Evolutionary conservation across 805 yeast genomes (phyloP).

Genomic region (Scheffersomyces lignosus): DNA sequence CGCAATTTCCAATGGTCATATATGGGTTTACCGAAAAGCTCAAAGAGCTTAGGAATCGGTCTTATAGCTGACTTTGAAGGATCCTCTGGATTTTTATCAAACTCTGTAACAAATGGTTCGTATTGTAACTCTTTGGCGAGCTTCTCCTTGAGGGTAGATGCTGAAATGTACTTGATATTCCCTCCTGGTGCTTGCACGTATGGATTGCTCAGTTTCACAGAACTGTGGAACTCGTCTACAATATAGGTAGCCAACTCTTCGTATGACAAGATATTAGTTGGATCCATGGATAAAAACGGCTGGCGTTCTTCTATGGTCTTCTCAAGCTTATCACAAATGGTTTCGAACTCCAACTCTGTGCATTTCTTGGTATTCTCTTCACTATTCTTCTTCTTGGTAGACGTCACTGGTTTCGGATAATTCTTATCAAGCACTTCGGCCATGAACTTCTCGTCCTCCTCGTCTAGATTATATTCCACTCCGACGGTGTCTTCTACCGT

Average conservation of each 20-base stretch:
- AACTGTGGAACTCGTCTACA: constrained; percentile 31
- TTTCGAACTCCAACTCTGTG: constrained; percentile 84
- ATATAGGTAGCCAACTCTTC: constrained; percentile 63
- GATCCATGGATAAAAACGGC: constrained; percentile 86
- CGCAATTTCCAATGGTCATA: constrained; percentile 83
- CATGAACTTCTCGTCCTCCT: constrained; percentile 73
- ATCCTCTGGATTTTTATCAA: constrained; percentile 46
- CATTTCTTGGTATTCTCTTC: constrained; percentile 35
- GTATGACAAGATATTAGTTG: constrained; percentile 67
- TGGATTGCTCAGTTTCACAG: constrained; percentile 22
- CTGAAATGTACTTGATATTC: constrained; percentile 42
- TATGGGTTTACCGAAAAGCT: constrained; percentile 60
- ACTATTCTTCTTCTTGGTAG: constrained; percentile 10
- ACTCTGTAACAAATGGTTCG: constrained; percentile 57
- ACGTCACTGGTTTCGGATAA: constrained; percentile 22
- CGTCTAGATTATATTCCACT: constrained; percentile 86
- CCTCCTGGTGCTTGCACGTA: constrained; percentile 26
- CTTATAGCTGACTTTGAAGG: constrained; percentile 26
- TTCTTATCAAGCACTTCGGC: constrained; percentile 37
- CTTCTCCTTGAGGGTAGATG: constrained; percentile 56
- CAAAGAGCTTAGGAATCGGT: constrained; percentile 48
- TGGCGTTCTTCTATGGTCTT: constrained; percentile 73
- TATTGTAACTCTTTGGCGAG: constrained; percentile 57
- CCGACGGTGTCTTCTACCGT: constrained; percentile 96
- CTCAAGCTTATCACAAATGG: constrained; percentile 73